Evolutionary conservation across 768 basidiomycete genomes (phyloP).

Genomic region (Antrodiella citrinella): DNA sequence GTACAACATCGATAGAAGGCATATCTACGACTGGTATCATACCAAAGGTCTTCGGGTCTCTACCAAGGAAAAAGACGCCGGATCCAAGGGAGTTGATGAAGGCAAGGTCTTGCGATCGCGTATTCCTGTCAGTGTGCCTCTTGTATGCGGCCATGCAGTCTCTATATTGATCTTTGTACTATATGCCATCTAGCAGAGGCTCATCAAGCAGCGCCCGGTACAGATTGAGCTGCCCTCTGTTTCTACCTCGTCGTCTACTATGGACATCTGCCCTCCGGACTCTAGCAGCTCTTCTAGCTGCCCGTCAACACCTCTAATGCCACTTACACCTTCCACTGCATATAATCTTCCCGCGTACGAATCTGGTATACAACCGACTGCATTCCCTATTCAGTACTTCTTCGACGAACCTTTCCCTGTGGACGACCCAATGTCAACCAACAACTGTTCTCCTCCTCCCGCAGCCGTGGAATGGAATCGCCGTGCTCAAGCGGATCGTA

Average conservation of each 20-base stretch:
- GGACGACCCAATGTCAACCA: background rate
- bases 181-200: constrained; percentile 3
- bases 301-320: constrained; percentile 1
- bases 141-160: constrained; percentile 10
- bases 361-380: background rate
- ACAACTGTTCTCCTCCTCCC: too few species aligned
- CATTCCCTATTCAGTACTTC: background rate
- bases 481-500: constrained; percentile 4
- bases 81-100: background rate
- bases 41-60: constrained; percentile 32
- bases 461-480: too few species aligned
- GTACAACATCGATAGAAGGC: constrained; percentile 62
- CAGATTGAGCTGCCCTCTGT: background rate
- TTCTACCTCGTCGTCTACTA: background rate
- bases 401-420: constrained; percentile 1
- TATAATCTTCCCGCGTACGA: background rate
- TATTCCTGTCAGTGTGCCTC: background rate
- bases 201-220: constrained; percentile 1
- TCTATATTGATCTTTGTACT: constrained; percentile 1
- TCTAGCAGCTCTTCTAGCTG: constrained; percentile 3
- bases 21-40: constrained; percentile 77
- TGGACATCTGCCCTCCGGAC: too few species aligned
- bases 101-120: background rate
- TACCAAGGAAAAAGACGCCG: constrained; percentile 13
- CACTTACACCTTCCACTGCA: background rate